A percentile compares a stretch with the other conserved stretches of the same genome.
Conservation (phyloP, 306 rosid genomes). For the Casuarina cunninghamiana region DNA sequence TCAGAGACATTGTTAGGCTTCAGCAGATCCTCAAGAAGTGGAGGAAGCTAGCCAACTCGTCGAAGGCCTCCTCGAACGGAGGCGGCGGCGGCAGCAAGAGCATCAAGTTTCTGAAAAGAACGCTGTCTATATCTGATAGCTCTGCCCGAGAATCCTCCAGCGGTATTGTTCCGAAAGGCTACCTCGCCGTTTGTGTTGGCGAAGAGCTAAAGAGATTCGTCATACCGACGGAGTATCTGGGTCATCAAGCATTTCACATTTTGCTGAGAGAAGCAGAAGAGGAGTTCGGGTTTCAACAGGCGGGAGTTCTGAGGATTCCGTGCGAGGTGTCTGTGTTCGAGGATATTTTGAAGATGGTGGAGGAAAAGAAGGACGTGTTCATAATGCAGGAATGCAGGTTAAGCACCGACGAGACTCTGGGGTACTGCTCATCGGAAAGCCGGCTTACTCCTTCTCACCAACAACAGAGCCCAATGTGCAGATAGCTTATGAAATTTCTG, state of each 20-base stretch:
- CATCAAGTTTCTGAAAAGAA: constrained; percentile 68
- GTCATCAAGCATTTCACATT: constrained; percentile 64
- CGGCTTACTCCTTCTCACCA: constrained; percentile 54
- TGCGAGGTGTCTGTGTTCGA: constrained; percentile 76
- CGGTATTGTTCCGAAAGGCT: constrained; percentile 77
- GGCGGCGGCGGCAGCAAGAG: constrained; percentile 38
- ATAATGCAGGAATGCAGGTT: constrained; percentile 42
- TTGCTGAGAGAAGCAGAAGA: constrained; percentile 88
- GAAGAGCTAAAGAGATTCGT: constrained; percentile 67
- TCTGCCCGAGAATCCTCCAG: constrained; percentile 26
- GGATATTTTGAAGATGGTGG: constrained; percentile 65
- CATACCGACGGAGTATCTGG: constrained; percentile 71
- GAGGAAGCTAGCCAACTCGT: constrained; percentile 73
- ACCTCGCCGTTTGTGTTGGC: constrained; percentile 82
- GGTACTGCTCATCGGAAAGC: constrained; percentile 53
- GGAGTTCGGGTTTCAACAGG: constrained; percentile 87
- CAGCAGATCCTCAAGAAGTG: constrained; percentile 91
- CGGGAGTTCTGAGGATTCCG: constrained; percentile 81
- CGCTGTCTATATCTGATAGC: constrained; percentile 58
- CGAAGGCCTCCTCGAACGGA: constrained; percentile 39
- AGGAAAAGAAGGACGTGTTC: constrained; percentile 43
- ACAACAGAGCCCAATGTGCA: constrained; percentile 83
- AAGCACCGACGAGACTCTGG: constrained; percentile 40
- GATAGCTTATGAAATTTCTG: constrained; percentile 39
- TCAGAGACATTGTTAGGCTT: constrained; percentile 90